phyloP scores from a whole-genome alignment of 805 yeast species.

The Candida nonsorbophila region DNA sequence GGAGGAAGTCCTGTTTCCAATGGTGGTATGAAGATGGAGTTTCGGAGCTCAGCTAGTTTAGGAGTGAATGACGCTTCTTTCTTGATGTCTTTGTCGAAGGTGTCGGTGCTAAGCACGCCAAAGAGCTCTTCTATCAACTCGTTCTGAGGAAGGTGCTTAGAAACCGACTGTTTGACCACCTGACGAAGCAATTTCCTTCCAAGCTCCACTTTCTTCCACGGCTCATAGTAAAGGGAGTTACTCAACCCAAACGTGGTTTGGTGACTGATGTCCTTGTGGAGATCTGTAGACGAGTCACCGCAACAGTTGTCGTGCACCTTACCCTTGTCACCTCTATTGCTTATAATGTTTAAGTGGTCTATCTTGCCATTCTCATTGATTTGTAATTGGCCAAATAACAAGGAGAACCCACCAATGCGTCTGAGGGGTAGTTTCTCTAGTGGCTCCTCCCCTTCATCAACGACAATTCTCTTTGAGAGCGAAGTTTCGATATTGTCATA shows the following conservation, averaged over 20 bases:
- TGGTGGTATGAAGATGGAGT: constrained; percentile 73
- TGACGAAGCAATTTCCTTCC: constrained; percentile 37
- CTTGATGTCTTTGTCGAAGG: constrained; percentile 20
- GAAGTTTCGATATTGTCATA: constrained; percentile 19
- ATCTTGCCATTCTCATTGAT: constrained; percentile 18
- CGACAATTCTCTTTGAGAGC: constrained; percentile 6
- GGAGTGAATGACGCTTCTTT: constrained; percentile 10
- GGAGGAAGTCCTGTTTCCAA: constrained; percentile 21
- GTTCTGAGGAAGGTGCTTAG: constrained; percentile 21
- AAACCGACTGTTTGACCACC: constrained; percentile 13
- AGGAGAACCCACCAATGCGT: constrained; percentile 58
- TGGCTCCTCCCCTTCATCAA: too few species aligned
- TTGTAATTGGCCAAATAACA: constrained; percentile 49
- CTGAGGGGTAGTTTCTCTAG: constrained; percentile 11
- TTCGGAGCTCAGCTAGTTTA: constrained; percentile 38
- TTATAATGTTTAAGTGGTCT: constrained; percentile 38
- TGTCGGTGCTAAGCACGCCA: constrained; percentile 43
- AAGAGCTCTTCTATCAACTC: constrained; percentile 49
- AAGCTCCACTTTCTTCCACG: constrained; percentile 68
- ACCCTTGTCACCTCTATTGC: constrained; percentile 44
- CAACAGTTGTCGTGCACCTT: constrained; percentile 24
- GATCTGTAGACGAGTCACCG: too few species aligned
- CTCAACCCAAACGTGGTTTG: constrained; percentile 53
- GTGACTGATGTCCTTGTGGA: constrained; percentile 14
- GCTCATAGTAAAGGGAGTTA: constrained; percentile 57